These are phyloP conservation scores for Dalbergia cochinchinensis DNA, from an alignment of 306 rosid genomes.

Conservation along the genomic window DNA sequence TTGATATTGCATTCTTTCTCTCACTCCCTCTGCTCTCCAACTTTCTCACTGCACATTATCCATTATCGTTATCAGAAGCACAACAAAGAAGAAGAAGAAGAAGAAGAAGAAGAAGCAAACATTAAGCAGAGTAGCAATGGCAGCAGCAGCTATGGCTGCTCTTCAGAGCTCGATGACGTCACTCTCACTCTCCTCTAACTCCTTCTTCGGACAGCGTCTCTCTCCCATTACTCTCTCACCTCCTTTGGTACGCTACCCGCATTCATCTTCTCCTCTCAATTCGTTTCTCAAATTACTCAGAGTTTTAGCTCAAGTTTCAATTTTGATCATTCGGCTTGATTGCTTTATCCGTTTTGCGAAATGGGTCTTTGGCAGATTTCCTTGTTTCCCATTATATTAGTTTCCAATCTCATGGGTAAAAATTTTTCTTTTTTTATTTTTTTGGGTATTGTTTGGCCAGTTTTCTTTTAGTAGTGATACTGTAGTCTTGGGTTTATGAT, in stretches of 20 bases:
- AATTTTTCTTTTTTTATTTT: too few species aligned
- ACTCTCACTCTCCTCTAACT: constrained; percentile 77
- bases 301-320: constrained; percentile 20
- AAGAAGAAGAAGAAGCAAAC: constrained; percentile 12
- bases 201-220: constrained; percentile 87
- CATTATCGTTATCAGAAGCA: constrained; percentile 50
- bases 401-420: background rate
- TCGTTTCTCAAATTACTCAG: background rate
- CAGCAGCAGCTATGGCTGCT: constrained; percentile 87
- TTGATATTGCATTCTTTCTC: background rate
- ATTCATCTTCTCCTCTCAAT: background rate
- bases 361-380: constrained; percentile 1
- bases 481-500: too few species aligned
- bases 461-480: too few species aligned
- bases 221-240: constrained; percentile 59
- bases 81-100: constrained; percentile 6
- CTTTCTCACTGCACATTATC: constrained; percentile 48
- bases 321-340: constrained; percentile 12
- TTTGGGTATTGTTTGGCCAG: too few species aligned
- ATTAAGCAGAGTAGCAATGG: constrained; percentile 50
- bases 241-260: constrained; percentile 56
- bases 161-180: constrained; percentile 82
- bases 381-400: background rate
- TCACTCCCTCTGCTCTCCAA: background rate
- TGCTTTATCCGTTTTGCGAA: background rate